A percentile compares a stretch with the other conserved stretches of the same genome.
phyloP scores from a whole-genome alignment of 2,329 filamentous ascomycete species.

The Fusarium brevicatenulatum region DNA sequence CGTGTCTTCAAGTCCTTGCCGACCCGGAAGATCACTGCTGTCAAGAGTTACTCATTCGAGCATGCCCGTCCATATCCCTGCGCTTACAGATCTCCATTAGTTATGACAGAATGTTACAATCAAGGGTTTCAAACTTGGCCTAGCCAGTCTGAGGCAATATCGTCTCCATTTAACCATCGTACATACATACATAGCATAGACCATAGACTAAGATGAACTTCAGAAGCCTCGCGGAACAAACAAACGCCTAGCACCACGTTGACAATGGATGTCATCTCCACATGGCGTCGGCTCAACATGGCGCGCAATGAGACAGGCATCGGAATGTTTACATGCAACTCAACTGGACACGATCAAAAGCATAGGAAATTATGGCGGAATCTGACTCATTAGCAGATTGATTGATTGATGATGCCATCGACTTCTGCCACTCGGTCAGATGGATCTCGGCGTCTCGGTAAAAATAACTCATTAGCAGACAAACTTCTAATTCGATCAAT shows the following conservation, averaged over 20 bases:
- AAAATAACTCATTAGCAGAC: neutral
- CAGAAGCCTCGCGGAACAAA: conserved; percentile 40
- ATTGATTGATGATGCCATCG: too few relatives aligned
- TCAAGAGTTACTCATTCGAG: conserved; percentile 28
- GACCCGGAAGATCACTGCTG: conserved; percentile 42
- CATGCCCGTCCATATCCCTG: conserved; percentile 35
- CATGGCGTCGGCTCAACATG: conserved; percentile 41
- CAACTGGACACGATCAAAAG: neutral
- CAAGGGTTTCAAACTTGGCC: conserved; percentile 39
- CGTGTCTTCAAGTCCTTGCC: conserved; percentile 30
- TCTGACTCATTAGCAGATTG: neutral
- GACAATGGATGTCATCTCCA: conserved; percentile 30
- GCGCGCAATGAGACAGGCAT: conserved; percentile 29
- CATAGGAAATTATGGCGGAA: neutral
- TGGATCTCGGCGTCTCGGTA: too few relatives aligned
- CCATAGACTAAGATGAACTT: neutral
- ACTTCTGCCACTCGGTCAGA: too few relatives aligned
- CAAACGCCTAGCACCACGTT: conserved; percentile 2
- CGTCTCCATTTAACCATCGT: conserved; percentile 29
- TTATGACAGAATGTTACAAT: conserved; percentile 4
- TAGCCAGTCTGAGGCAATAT: neutral
- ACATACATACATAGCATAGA: neutral
- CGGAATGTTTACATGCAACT: conserved; percentile 23
- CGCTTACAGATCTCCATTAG: conserved; percentile 21
- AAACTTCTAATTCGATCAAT: neutral